These are phyloP conservation scores for Citropsis articulata DNA, from an alignment of 345 rosid species.

Conservation along the genomic window DNA sequence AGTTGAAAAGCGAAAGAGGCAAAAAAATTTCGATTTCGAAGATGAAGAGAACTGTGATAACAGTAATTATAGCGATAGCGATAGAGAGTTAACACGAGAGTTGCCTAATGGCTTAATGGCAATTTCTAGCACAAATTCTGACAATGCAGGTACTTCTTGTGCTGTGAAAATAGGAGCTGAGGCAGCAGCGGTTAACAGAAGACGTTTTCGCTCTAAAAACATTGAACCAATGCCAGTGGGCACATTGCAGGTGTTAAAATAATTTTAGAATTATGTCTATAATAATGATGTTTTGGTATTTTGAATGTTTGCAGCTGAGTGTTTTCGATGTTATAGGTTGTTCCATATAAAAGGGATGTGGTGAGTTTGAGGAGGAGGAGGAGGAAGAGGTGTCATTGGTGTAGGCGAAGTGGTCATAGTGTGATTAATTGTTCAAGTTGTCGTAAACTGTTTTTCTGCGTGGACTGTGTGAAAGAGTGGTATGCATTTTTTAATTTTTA, in stretches of 20 bases:
- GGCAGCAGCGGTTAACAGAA: constrained; percentile 32
- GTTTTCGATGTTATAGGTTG: constrained; percentile 34
- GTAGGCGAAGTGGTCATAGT: constrained; percentile 51
- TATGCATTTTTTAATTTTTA: constrained; percentile 24
- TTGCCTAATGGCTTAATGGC: constrained; percentile 96
- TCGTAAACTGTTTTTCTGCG: constrained; percentile 62
- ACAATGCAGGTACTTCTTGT: constrained; percentile 51
- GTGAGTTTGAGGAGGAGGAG: constrained; percentile 39
- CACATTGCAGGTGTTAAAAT: constrained; percentile 54
- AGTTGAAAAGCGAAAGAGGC: constrained; percentile 60
- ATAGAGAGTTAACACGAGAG: constrained; percentile 65
- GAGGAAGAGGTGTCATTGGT: constrained; percentile 86
- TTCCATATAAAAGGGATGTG: constrained; percentile 54
- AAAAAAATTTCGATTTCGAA: constrained; percentile 17
- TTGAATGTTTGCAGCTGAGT: not conserved
- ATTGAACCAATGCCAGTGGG: constrained; percentile 73
- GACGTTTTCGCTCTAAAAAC: constrained; percentile 83
- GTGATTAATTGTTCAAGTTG: constrained; percentile 75
- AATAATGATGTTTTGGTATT: not conserved
- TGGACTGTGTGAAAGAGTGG: constrained; percentile 71
- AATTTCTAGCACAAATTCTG: constrained; percentile 46
- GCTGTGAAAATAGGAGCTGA: constrained; percentile 67
- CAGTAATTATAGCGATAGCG: constrained; percentile 31
- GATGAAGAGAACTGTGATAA: constrained; percentile 25
- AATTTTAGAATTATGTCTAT: not conserved